Base-by-base conservation (phyloP, 2,329 filamentous ascomycete genomes). In the Talaromyces sp. region DNA sequence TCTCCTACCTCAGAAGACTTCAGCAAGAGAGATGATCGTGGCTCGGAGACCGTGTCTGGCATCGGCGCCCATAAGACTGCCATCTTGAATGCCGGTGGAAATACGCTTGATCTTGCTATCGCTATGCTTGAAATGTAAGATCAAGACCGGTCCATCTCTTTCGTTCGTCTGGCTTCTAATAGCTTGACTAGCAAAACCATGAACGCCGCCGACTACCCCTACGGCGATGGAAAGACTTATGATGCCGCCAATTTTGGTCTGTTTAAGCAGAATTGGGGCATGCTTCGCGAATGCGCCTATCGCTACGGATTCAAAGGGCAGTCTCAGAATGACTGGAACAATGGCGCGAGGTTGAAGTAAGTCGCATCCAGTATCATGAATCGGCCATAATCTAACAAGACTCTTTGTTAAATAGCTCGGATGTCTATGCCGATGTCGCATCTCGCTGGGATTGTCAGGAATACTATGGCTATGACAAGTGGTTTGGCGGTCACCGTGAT, bases 41-140 rank as follows among this genome's bases (percentile, higher is more conserved):
- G 70, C 22, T 64, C 66, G 17, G 68, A 72, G 49, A 71, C 67
- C 10, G 63, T 70, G 45, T 58, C 66, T 39, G 68, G 71, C 8
- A 64, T 72, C 13, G 68, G 71, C 15, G 15, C 64, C 11, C 69
- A 68, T 45, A 75, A 75, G 64, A 61, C 71, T 56, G 69, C 68
- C 3, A 68, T 75, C 47, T 60, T 70, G 17, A 66, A 60, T 17
- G 70, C 69, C 3, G 72, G 73, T 9, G 74, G 72, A 4, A 70
- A 68, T 65, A 70, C 70, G n/a, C 67, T 74, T 3, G 74, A 75
- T 57, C 54, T 75, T 1, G 74, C 73, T 33, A 74, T 75, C 60
- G 73, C 74, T 7, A 74, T 74, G 73, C 69, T 75, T 11, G 72
- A 75, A 64, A 73, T 70, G 37, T 70, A 73, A 56, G 27, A 27